These are phyloP conservation scores for Ophiostoma australiae DNA, from an alignment of 2,329 filamentous ascomycete species.

Conservation along the genomic window DNA sequence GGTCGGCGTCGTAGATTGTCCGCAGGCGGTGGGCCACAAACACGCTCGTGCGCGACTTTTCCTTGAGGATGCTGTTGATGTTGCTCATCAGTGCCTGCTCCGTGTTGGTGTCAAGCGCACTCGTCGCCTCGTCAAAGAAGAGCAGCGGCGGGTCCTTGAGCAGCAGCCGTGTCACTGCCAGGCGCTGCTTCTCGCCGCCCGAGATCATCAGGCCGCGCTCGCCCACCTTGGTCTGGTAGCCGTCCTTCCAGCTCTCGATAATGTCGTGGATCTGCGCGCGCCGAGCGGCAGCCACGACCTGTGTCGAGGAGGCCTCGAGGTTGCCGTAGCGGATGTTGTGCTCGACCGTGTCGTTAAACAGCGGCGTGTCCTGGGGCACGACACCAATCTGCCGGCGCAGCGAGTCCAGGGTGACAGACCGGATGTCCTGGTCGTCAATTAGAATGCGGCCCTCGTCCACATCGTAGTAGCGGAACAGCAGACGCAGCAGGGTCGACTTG, in stretches of 20 bases:
- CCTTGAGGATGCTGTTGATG: constrained; percentile 86
- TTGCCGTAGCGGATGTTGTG: constrained; percentile 94
- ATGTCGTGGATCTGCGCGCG: constrained; percentile 82
- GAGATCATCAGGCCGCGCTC: constrained; percentile 38
- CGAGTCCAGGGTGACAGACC: constrained; percentile 74
- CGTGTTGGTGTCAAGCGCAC: constrained; percentile 53
- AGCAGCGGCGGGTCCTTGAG: constrained; percentile 39
- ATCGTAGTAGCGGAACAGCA: constrained; percentile 94
- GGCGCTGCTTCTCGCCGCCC: constrained; percentile 53
- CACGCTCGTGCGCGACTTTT: constrained; percentile 84
- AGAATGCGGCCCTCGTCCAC: constrained; percentile 77
- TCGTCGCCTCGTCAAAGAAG: constrained; percentile 33
- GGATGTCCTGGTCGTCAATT: constrained; percentile 89
- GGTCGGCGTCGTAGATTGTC: constrained; percentile 88
- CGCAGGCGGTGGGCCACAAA: constrained; percentile 90
- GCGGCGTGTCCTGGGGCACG: constrained; percentile 91
- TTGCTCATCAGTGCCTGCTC: constrained; percentile 85
- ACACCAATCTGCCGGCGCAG: constrained; percentile 84
- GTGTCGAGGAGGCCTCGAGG: constrained; percentile 63
- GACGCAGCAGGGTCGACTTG: constrained; percentile 85
- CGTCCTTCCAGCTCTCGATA: constrained; percentile 73
- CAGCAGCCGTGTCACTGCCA: constrained; percentile 45
- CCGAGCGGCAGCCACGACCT: constrained; percentile 71
- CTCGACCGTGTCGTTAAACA: constrained; percentile 95
- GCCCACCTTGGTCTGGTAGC: constrained; percentile 85